phyloP scores from a whole-genome alignment of 2,329 filamentous ascomycete genomes.

The Hypoxylon sp. region DNA sequence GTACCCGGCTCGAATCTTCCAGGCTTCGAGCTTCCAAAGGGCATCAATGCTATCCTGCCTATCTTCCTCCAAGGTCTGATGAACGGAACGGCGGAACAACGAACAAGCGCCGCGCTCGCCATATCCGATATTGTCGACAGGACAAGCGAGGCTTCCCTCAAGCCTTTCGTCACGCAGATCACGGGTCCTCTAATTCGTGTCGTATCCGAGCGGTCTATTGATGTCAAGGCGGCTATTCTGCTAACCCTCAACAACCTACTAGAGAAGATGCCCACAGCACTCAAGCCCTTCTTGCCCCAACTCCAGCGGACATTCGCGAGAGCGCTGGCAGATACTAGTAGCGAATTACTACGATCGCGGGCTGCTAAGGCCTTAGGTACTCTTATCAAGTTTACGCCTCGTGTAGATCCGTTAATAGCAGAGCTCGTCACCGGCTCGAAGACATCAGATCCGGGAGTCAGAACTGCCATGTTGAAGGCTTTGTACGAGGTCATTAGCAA shows the following conservation, averaged over 20 bases:
- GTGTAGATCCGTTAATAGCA: slow-evolving; percentile 92
- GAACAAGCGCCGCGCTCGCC: slow-evolving; percentile 90
- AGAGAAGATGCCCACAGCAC: slow-evolving; percentile 94
- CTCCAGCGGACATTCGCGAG: slow-evolving; percentile 97
- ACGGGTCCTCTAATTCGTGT: slow-evolving; percentile 98
- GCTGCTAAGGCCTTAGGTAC: slow-evolving; percentile 96
- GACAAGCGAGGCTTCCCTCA: slow-evolving; percentile 87
- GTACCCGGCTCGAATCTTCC: slow-evolving; percentile 86
- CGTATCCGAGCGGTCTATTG: slow-evolving; percentile 94
- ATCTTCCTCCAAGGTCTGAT: slow-evolving; percentile 98
- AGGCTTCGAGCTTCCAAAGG: slow-evolving; percentile 94
- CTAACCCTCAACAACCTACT: slow-evolving; percentile 94
- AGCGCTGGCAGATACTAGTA: slow-evolving; percentile 92
- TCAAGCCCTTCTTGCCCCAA: slow-evolving; percentile 97
- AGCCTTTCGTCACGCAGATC: slow-evolving; percentile 96
- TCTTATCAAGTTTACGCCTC: slow-evolving; percentile 93
- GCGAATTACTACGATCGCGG: slow-evolving; percentile 86
- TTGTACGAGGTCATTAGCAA: slow-evolving; percentile 97
- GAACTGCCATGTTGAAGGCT: slow-evolving; percentile 96
- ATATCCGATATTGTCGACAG: slow-evolving; percentile 97
- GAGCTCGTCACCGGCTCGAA: slow-evolving; percentile 97
- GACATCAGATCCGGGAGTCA: slow-evolving; percentile 88
- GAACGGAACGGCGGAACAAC: slow-evolving; percentile 94
- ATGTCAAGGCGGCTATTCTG: slow-evolving; percentile 95
- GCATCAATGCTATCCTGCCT: slow-evolving; percentile 94